Evolutionary conservation across 495 filamentous ascomycete species (phyloP), one percentile per base, ranked within the genome.

Genomic region (Neurospora sp.): DNA sequence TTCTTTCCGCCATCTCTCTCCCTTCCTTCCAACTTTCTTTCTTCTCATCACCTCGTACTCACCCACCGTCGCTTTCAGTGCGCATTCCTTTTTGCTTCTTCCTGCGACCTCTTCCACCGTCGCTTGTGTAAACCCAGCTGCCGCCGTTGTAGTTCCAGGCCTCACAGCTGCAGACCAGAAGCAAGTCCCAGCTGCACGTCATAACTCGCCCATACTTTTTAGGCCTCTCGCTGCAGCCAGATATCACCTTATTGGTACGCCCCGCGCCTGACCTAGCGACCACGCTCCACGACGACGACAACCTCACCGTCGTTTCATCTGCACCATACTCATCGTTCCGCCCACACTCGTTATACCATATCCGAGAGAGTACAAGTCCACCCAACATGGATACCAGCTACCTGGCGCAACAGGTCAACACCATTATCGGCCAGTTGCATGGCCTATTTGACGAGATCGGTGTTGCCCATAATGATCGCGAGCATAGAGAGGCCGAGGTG

Each of bases 361-460:
- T 35, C 27, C 53, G 27, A 65, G 53, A 65, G 53, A 35, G 14
- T 18, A 65, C 35, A 35, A 8, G 14, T 65, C 53, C 27, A 37
- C 27, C 53, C 72, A 73, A 65, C 44, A 98, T 97, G 94, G 93
- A 98, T 82, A 93, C 94, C 69, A 91, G 91, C 79, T 95, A 96
- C 79, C 84, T 98, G 80, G 91, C 93, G 77, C 93, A 94, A 78
- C 94, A 98, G 87, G 93, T 98, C 81, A 93, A 93, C 76, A 94
- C 89, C 75, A 98, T 97, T 78, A 92, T 97, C 76, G 87, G 87
- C 78, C 92, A 97, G 82, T 86, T 99, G 65, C 94, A 98, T 83
- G 91, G 91, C 59, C 87, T 98, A 69, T 99, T 96, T 77, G 96
- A 98, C 81, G 95, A 98, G 75, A 98, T 99, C 76, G 96, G 96